These are phyloP conservation scores for Paecilomyces fulvus DNA, from an alignment of 2,329 filamentous ascomycete species.

Conservation along the genomic window DNA sequence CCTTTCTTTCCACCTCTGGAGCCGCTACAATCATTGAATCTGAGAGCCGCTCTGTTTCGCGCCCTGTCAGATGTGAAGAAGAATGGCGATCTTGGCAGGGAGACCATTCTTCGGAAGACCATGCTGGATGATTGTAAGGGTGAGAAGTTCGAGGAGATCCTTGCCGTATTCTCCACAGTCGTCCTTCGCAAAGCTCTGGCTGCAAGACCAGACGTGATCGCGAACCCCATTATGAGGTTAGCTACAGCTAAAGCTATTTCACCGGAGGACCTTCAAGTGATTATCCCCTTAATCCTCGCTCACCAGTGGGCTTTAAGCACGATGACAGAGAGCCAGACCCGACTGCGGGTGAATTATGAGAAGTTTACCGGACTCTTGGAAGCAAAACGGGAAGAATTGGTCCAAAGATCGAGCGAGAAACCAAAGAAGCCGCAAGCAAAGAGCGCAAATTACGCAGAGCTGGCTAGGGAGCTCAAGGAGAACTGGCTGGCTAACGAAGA, in stretches of 20 bases:
- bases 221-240: slow-evolving; percentile 46
- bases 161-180: slow-evolving; percentile 73
- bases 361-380: slow-evolving; percentile 59
- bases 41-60: slow-evolving; percentile 75
- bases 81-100: slow-evolving; percentile 69
- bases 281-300: slow-evolving; percentile 62
- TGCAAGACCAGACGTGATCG: slow-evolving; percentile 31
- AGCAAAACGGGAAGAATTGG: slow-evolving; percentile 52
- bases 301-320: slow-evolving; percentile 60
- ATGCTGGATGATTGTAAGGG: slow-evolving; percentile 97
- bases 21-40: slow-evolving; percentile 80
- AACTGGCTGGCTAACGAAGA: slow-evolving; percentile 72
- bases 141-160: slow-evolving; percentile 77
- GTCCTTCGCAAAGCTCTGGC: slow-evolving; percentile 64
- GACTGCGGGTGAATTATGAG: slow-evolving; percentile 49
- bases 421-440: slow-evolving; percentile 13
- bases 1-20: slow-evolving; percentile 88
- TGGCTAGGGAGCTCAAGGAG: slow-evolving; percentile 46
- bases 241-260: slow-evolving; percentile 42
- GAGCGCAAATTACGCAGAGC: slow-evolving; percentile 19
- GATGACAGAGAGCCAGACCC: slow-evolving; percentile 52
- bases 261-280: slow-evolving; percentile 24
- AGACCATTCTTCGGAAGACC: slow-evolving; percentile 76
- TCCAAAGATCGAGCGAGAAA: slow-evolving; percentile 19
- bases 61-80: slow-evolving; percentile 81